phyloP scores from a whole-genome alignment of 2,329 filamentous ascomycete species.

The Xylaria sp. region DNA sequence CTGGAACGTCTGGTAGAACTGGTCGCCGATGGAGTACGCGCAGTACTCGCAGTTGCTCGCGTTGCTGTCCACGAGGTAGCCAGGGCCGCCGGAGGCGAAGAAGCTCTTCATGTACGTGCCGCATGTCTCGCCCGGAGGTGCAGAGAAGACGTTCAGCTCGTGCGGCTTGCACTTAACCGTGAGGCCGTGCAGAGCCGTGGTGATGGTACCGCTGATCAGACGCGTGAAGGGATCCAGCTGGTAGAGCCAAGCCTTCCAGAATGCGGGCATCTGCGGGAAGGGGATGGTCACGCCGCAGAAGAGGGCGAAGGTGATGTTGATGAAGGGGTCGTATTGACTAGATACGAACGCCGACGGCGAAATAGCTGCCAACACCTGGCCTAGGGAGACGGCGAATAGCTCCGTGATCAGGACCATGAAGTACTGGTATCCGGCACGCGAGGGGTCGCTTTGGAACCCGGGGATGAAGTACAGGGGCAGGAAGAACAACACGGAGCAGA shows the following conservation, averaged over 20 bases:
- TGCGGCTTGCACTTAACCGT: slow-evolving; percentile 53
- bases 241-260: slow-evolving; percentile 78
- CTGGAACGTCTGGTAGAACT: slow-evolving; percentile 67
- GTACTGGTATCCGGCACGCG: slow-evolving; percentile 79
- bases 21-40: slow-evolving; percentile 70
- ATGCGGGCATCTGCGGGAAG: slow-evolving; percentile 67
- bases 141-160: slow-evolving; percentile 64
- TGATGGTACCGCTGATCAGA: slow-evolving; percentile 73
- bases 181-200: slow-evolving; percentile 66
- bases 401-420: slow-evolving; percentile 79
- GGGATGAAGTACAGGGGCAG: slow-evolving; percentile 81
- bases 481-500: slow-evolving; percentile 79
- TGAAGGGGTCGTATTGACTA: slow-evolving; percentile 72
- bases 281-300: slow-evolving; percentile 88
- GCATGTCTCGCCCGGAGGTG: slow-evolving; percentile 62
- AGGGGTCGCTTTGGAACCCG: slow-evolving; percentile 58
- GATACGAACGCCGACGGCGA: slow-evolving; percentile 76
- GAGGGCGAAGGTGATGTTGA: slow-evolving; percentile 75
- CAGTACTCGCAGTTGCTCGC: slow-evolving; percentile 73
- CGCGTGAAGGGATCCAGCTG: slow-evolving; percentile 78
- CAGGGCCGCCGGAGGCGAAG: slow-evolving; percentile 61
- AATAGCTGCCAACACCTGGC: slow-evolving; percentile 68
- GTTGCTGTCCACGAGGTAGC: slow-evolving; percentile 64
- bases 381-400: slow-evolving; percentile 76
- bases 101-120: slow-evolving; percentile 70